Evolutionary conservation across 208 protist species (phyloP).

Genomic region (Crithidia fasciculata): DNA sequence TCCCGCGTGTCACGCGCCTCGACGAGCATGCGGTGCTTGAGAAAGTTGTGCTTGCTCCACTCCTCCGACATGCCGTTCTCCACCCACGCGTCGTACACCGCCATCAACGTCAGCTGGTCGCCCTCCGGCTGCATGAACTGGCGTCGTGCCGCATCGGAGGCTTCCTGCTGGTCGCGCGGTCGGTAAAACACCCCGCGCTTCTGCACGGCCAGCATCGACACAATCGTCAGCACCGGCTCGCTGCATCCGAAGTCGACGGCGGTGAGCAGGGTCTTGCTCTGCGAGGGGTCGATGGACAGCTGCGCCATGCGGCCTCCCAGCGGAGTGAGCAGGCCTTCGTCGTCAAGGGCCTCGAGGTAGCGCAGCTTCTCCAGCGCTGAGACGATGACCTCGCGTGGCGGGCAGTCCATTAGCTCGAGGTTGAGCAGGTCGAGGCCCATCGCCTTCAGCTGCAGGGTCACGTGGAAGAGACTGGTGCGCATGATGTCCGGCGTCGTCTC

Average conservation of each 20-base stretch:
- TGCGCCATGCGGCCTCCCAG: conserved; percentile 99
- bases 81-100: conserved; percentile 95
- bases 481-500: conserved; percentile 98
- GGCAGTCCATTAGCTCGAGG: conserved; percentile 98
- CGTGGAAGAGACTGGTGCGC: conserved; percentile 97
- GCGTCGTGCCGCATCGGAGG: conserved; percentile 95
- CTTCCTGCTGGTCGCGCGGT: conserved; percentile 88
- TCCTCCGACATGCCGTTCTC: conserved; percentile 91
- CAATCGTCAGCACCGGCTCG: conserved; percentile 98
- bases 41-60: conserved; percentile 98
- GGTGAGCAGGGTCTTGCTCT: conserved; percentile 98
- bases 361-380: conserved; percentile 97
- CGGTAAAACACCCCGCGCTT: conserved; percentile 93
- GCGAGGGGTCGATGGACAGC: conserved; percentile 98
- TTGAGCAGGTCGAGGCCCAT: conserved; percentile 98
- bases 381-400: conserved; percentile 94
- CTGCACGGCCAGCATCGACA: conserved; percentile 97
- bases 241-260: conserved; percentile 96
- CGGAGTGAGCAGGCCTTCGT: conserved; percentile 97
- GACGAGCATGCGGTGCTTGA: conserved; percentile 96
- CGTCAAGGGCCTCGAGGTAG: conserved; percentile 97
- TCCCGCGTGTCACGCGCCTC: conserved; percentile 97
- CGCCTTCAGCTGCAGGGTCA: conserved; percentile 97
- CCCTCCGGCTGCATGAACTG: conserved; percentile 97
- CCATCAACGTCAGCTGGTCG: conserved; percentile 98